Evolutionary conservation across 2,329 filamentous ascomycete species (phyloP), one percentile per base, ranked within the genome.

Genomic region (Xylaria sp.): DNA sequence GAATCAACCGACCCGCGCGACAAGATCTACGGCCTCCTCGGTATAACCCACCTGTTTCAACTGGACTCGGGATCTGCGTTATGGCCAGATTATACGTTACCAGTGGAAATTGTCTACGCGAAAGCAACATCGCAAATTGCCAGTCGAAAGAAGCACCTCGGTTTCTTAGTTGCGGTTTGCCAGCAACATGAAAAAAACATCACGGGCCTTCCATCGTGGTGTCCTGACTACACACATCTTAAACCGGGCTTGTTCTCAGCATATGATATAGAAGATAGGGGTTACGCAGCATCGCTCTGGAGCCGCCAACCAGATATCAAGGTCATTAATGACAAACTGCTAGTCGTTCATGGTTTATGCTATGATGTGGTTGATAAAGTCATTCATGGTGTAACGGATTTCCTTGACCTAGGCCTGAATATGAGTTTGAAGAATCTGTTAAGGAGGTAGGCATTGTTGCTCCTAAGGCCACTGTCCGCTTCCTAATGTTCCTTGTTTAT

Each of bases 41-140:
- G 39, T 32, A 46, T 59, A 46, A 59, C 41, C 4, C 12, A 39
- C 23, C 39, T 46, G 56, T 59, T 59, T 59, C 39, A 59, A 46
- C 15, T 5, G 4, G 28, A 46, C 28, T 46, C 25, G 12, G 18
- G 3, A 34, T 7, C 3, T 32, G 3, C 56, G 4, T 6, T 46
- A 30, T 34, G 20, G 34, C 56, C 39, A 10, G 56, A 59, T 43
- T 59, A 59, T 46, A 34, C 25, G n/a, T 59, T 46, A 34, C 56
- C 25, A n/a, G 41, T 23, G 25, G 25, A 30, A 8, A 13, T 23
- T 46, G 56, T 46, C 23, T 59, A 46, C 18, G 12, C 46, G 23
- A 45, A 46, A 23, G 56, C 56, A 34, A 59, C 56, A 30, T 59
- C 56, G 46, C 28, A 46, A 4, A 59, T 59, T 2, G 41, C 56